phyloP scores from a whole-genome alignment of 257 asterid genomes.

The Solanum tacnaense region DNA sequence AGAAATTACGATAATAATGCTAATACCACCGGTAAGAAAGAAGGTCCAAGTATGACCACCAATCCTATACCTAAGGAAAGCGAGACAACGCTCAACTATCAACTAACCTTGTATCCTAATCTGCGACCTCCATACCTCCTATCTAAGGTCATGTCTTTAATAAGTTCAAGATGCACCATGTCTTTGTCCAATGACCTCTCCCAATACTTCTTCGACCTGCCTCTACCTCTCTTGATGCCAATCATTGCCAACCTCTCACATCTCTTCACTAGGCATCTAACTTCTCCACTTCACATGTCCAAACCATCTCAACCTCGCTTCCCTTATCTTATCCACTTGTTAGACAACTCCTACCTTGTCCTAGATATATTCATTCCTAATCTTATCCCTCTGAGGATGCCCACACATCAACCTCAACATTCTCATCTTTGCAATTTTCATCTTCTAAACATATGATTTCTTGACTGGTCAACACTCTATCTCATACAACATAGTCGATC shows the following conservation, averaged over 20 bases:
- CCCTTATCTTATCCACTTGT: not conserved
- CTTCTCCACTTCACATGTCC: not conserved
- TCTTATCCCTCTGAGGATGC: not conserved
- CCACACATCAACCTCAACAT: not conserved
- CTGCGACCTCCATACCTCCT: not conserved
- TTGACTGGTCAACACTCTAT: not conserved
- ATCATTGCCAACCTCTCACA: not conserved
- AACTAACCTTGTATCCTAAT: not conserved
- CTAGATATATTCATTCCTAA: not conserved
- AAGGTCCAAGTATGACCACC: not conserved
- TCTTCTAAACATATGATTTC: not conserved
- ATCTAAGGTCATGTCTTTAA: not conserved
- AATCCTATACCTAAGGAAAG: not conserved
- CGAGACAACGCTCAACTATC: not conserved
- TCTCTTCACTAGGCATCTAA: not conserved
- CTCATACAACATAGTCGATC: not conserved
- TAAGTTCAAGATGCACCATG: not conserved
- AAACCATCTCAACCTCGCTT: not conserved
- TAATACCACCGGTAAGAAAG: not conserved
- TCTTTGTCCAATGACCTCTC: not conserved
- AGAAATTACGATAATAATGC: not conserved
- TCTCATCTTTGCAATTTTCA: not conserved
- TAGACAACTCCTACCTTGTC: not conserved
- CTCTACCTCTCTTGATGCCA: not conserved
- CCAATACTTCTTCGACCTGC: not conserved